A percentile compares a stretch with the other conserved stretches of the same genome.
phyloP scores from a whole-genome alignment of 257 asterid species.

The Solanum chilense region DNA sequence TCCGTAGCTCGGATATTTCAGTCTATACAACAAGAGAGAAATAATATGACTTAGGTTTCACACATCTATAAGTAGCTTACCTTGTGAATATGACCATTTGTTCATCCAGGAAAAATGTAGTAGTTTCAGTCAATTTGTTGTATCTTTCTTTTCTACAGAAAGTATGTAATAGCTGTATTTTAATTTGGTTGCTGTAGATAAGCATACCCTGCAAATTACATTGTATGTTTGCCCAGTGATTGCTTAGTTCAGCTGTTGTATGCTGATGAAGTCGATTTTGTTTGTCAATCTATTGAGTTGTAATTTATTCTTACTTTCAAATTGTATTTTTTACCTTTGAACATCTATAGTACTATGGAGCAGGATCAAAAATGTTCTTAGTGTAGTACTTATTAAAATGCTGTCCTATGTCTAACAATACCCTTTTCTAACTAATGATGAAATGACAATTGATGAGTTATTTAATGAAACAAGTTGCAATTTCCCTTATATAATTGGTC shows the following conservation, averaged over 20 bases:
- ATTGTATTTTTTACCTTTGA: not conserved
- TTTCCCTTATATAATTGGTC: not conserved
- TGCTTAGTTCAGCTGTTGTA: not conserved
- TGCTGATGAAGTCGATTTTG: not conserved
- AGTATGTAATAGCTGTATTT: not conserved
- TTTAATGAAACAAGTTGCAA: no score
- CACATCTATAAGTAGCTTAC: not conserved
- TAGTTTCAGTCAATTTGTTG: not conserved
- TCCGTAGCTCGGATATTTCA: conserved; percentile 76
- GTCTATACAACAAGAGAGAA: conserved; percentile 82
- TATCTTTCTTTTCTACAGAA: not conserved
- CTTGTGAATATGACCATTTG: not conserved
- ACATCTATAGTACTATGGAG: not conserved
- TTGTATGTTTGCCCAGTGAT: not conserved
- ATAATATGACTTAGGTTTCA: conserved; percentile 29
- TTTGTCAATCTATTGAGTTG: not conserved
- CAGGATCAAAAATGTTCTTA: not conserved
- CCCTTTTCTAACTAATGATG: not conserved
- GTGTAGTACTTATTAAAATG: not conserved
- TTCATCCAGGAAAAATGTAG: not conserved
- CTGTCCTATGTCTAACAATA: not conserved
- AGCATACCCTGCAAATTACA: not conserved
- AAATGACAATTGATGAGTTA: not conserved
- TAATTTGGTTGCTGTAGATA: not conserved
- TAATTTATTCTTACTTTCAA: not conserved